A percentile compares a stretch with the other conserved stretches of the same genome.
phyloP scores from a whole-genome alignment of 495 filamentous ascomycete species.

The Neurospora sp. region DNA sequence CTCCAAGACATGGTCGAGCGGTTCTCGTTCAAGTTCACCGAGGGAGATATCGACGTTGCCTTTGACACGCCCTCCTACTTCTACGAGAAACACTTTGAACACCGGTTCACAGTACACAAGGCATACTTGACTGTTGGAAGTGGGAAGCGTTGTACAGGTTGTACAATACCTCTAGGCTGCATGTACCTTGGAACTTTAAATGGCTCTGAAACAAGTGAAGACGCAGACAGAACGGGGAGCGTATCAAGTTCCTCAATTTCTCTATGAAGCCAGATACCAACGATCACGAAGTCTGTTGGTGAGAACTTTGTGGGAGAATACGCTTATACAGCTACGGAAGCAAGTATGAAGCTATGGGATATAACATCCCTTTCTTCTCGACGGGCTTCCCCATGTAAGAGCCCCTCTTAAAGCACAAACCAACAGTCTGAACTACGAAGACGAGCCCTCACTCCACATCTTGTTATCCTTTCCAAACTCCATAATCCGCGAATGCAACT shows the following conservation, averaged over 20 bases:
- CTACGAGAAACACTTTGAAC: constrained; percentile 54
- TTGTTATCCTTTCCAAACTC: constrained; percentile 4
- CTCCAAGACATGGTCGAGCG: constrained; percentile 56
- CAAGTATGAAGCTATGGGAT: no score
- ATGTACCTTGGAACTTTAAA: not conserved
- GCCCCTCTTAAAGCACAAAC: not conserved
- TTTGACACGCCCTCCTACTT: constrained; percentile 70
- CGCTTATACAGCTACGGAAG: no score
- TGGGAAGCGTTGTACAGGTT: not conserved
- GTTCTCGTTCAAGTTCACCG: constrained; percentile 77
- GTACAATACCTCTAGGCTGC: not conserved
- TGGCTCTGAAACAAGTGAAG: not conserved
- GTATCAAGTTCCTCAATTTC: no score
- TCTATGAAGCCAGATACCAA: no score
- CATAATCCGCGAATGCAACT: constrained; percentile 15
- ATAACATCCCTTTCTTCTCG: not conserved
- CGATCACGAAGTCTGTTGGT: no score
- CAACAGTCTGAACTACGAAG: not conserved
- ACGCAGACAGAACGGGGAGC: no score
- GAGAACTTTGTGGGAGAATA: no score
- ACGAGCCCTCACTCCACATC: not conserved
- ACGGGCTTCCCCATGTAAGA: not conserved
- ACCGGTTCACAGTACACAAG: constrained; percentile 2
- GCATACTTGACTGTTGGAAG: not conserved
- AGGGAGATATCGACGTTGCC: constrained; percentile 74